These are phyloP conservation scores for Acrocalymma vagum DNA, from an alignment of 2,329 filamentous ascomycete genomes.

Conservation along the genomic window DNA sequence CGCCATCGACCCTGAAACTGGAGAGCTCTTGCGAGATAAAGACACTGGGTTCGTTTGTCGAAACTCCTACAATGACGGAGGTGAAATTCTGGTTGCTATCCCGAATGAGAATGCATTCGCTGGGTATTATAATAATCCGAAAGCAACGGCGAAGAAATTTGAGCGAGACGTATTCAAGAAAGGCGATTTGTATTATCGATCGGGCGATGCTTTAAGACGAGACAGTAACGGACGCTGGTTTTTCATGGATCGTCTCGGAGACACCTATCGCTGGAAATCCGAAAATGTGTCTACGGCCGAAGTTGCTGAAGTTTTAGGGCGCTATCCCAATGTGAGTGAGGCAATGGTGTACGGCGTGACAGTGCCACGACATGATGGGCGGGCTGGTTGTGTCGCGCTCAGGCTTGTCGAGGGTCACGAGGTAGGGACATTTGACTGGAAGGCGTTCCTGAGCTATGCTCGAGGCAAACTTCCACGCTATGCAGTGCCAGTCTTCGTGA, in stretches of 20 bases:
- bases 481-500: constrained; percentile 76
- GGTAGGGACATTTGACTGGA: constrained; percentile 32
- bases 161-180: constrained; percentile 53
- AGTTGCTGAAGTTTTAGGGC: constrained; percentile 53
- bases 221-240: constrained; percentile 55
- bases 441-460: constrained; percentile 28
- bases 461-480: constrained; percentile 67
- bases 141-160: constrained; percentile 68
- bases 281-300: constrained; percentile 59
- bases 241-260: constrained; percentile 56
- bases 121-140: constrained; percentile 73
- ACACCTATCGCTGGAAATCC: constrained; percentile 58
- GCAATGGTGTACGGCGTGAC: constrained; percentile 57
- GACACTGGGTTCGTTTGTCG: constrained; percentile 72
- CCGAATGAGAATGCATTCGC: constrained; percentile 57
- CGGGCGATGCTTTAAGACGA: constrained; percentile 54
- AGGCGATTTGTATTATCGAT: constrained; percentile 56
- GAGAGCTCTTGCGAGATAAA: constrained; percentile 70
- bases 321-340: constrained; percentile 50
- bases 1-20: constrained; percentile 71
- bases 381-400: constrained; percentile 64
- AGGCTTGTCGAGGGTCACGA: constrained; percentile 58
- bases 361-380: constrained; percentile 56
- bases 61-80: constrained; percentile 70
- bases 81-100: constrained; percentile 75